phyloP scores from a whole-genome alignment of 2,329 filamentous ascomycete genomes.

The Seiridium cupressi region DNA sequence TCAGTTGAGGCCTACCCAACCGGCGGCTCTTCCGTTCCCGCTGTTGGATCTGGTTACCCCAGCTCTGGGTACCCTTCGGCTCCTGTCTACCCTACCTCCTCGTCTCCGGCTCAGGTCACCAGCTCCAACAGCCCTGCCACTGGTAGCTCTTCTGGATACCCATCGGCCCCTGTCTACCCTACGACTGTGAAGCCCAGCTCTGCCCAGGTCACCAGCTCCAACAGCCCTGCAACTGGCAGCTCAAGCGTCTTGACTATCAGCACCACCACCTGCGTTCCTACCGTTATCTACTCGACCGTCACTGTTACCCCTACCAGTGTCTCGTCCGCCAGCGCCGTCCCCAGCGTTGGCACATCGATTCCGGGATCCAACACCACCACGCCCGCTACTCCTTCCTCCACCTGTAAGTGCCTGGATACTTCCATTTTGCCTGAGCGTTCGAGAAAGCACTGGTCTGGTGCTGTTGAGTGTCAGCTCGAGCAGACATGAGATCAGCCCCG shows the following conservation, averaged over 20 bases:
- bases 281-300: slow-evolving; percentile 43
- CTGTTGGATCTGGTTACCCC: background rate
- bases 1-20: background rate
- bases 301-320: slow-evolving; percentile 38
- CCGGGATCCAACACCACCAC: slow-evolving; percentile 27
- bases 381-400: slow-evolving; percentile 28
- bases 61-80: background rate
- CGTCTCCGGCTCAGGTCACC: slow-evolving; percentile 17
- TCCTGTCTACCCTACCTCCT: slow-evolving; percentile 24
- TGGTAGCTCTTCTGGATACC: background rate
- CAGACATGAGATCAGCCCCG: too few species aligned
- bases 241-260: slow-evolving; percentile 20
- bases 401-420: slow-evolving; percentile 3
- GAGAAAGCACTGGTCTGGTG: too few species aligned
- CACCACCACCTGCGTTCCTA: slow-evolving; percentile 55
- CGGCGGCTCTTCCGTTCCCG: background rate
- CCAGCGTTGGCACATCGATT: slow-evolving; percentile 21
- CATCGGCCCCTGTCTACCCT: slow-evolving; percentile 12
- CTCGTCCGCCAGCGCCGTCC: slow-evolving; percentile 32
- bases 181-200: slow-evolving; percentile 25
- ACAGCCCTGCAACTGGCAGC: background rate
- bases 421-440: too few species aligned
- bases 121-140: slow-evolving; percentile 12
- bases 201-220: slow-evolving; percentile 15
- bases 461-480: too few species aligned